These are phyloP conservation scores for Colletotrichum chrysophilum DNA, from an alignment of 2,329 filamentous ascomycete species.

Conservation along the genomic window DNA sequence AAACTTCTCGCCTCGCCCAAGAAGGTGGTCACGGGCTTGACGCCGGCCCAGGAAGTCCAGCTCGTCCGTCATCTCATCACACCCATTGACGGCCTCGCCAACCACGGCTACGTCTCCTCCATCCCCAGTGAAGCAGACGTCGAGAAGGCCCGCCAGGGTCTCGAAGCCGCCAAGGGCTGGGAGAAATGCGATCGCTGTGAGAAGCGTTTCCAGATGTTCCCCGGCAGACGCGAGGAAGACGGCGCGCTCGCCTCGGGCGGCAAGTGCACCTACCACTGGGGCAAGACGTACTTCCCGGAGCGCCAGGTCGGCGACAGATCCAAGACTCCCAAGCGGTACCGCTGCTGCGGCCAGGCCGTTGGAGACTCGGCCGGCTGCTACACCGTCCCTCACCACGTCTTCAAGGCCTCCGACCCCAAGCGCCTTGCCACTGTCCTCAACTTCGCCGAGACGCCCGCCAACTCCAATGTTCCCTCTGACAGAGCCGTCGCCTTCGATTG, in stretches of 20 bases:
- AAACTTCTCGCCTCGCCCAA: constrained; percentile 43
- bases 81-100: constrained; percentile 65
- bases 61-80: constrained; percentile 69
- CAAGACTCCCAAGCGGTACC: constrained; percentile 66
- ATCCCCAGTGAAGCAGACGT: constrained; percentile 73
- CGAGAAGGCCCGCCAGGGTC: constrained; percentile 66
- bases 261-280: constrained; percentile 81
- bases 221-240: constrained; percentile 79
- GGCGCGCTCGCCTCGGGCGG: constrained; percentile 79
- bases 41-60: constrained; percentile 68
- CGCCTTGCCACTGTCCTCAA: constrained; percentile 80
- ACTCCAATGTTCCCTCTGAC: constrained; percentile 52
- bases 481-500: constrained; percentile 89
- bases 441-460: constrained; percentile 78
- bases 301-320: constrained; percentile 61
- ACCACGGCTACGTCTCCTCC: constrained; percentile 76
- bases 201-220: constrained; percentile 89
- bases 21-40: constrained; percentile 73
- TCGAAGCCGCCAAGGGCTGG: constrained; percentile 74
- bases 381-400: constrained; percentile 77
- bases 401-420: constrained; percentile 79
- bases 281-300: constrained; percentile 67
- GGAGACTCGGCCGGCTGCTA: constrained; percentile 80
- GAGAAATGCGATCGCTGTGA: constrained; percentile 90
- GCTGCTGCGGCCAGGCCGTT: constrained; percentile 79